phyloP scores from a whole-genome alignment of 129 eudicot genomes.

The Pittosporum tobira region DNA sequence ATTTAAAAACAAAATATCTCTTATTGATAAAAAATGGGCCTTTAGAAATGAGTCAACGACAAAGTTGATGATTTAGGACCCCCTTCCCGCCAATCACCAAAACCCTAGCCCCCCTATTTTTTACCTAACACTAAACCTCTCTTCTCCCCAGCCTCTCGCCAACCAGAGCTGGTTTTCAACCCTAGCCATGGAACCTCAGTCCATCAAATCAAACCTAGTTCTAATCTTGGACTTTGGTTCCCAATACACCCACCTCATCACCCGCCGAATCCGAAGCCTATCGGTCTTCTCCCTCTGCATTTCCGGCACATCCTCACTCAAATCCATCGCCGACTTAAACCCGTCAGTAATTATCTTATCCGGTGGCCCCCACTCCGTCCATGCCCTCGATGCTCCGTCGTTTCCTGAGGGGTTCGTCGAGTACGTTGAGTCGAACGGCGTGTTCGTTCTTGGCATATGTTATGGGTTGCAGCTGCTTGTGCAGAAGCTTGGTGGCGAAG shows the following conservation, averaged over 20 bases:
- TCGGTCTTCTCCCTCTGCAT: constrained; percentile 73
- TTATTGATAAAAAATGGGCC: no score
- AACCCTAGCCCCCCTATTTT: constrained; percentile 30
- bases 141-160: background rate
- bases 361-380: constrained; percentile 87
- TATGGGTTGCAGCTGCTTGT: constrained; percentile 81
- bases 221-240: constrained; percentile 83
- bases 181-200: constrained; percentile 43
- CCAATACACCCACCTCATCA: constrained; percentile 89
- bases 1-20: no score
- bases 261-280: constrained; percentile 69
- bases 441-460: constrained; percentile 71
- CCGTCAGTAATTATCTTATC: constrained; percentile 84
- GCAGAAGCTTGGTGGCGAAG: constrained; percentile 78
- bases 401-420: constrained; percentile 74
- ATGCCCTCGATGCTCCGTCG: constrained; percentile 52
- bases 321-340: constrained; percentile 51
- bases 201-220: constrained; percentile 54
- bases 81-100: constrained; percentile 13
- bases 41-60: no score
- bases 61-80: no score
- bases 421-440: constrained; percentile 39
- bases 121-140: background rate
- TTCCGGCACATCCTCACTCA: constrained; percentile 63
- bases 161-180: background rate